A percentile compares a stretch with the other conserved stretches of the same genome.
Evolutionary conservation across 768 basidiomycete genomes (phyloP).

Genomic region (Hygrophorus russula): DNA sequence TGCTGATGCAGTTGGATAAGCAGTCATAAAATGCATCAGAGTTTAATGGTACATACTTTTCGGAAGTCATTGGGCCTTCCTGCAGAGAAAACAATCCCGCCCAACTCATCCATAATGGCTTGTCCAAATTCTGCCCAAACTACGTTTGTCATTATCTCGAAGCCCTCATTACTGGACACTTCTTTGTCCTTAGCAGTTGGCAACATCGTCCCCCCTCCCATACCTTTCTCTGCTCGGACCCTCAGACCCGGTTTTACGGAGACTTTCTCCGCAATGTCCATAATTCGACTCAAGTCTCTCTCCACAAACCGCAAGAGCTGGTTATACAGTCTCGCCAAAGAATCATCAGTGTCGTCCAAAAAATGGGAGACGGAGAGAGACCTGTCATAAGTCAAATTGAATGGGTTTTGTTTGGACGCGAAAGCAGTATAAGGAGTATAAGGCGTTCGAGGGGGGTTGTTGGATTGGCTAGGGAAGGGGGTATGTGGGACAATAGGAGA

Average conservation of each 20-base stretch:
- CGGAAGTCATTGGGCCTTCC: conserved; percentile 87
- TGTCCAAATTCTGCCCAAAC: conserved; percentile 80
- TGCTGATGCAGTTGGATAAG: conserved; percentile 35
- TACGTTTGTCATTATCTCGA: conserved; percentile 80
- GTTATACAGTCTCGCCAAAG: conserved; percentile 72
- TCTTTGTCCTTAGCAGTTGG: background rate
- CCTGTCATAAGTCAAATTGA: conserved; percentile 22
- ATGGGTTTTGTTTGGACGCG: conserved; percentile 44
- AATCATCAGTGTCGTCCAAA: conserved; percentile 54
- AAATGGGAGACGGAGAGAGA: conserved; percentile 30
- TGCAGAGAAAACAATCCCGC: conserved; percentile 75
- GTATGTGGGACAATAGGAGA: conserved; percentile 74
- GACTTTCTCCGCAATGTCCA: conserved; percentile 67
- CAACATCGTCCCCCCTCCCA: background rate
- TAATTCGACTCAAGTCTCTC: conserved; percentile 58
- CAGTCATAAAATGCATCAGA: background rate
- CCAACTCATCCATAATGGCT: conserved; percentile 79
- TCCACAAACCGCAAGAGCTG: conserved; percentile 74
- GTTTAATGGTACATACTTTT: conserved; percentile 38
- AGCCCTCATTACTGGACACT: conserved; percentile 29
- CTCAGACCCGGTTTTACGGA: conserved; percentile 30
- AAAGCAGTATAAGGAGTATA: conserved; percentile 44
- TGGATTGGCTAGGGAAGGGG: conserved; percentile 36
- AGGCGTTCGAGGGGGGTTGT: conserved; percentile 29
- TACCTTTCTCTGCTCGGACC: conserved; percentile 4